A percentile compares a stretch with the other conserved stretches of the same genome.
These are phyloP conservation scores for Colletotrichum echinochloae DNA, from an alignment of 2,329 filamentous ascomycete species.

Conservation along the genomic window DNA sequence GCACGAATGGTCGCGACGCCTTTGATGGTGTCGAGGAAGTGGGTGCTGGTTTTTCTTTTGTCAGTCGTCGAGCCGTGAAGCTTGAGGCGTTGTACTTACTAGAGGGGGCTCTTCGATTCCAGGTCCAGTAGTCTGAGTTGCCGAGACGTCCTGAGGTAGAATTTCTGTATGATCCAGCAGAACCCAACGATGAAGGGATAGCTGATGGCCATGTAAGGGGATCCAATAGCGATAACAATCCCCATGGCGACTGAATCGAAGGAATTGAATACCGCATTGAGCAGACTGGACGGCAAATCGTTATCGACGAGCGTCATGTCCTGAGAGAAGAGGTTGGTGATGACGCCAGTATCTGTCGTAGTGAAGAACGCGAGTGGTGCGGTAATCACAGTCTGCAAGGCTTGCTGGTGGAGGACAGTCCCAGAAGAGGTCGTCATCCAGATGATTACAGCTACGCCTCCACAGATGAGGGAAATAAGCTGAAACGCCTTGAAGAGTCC, in stretches of 20 bases:
- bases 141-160: conserved; percentile 68
- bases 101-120: conserved; percentile 66
- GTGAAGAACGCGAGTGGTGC: conserved; percentile 54
- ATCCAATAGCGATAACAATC: conserved; percentile 55
- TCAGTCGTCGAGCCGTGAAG: neutral
- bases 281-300: conserved; percentile 48
- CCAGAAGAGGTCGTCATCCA: conserved; percentile 44
- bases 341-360: conserved; percentile 50
- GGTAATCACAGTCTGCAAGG: conserved; percentile 43
- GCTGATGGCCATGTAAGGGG: conserved; percentile 56
- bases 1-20: conserved; percentile 65
- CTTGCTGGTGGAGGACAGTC: conserved; percentile 43
- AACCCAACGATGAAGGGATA: conserved; percentile 58
- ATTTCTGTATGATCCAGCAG: conserved; percentile 62
- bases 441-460: conserved; percentile 40
- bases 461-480: conserved; percentile 40
- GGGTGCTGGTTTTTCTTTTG: conserved; percentile 44
- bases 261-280: conserved; percentile 43
- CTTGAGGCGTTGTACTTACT: conserved; percentile 50
- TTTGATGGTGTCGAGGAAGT: conserved; percentile 64
- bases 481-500: conserved; percentile 38
- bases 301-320: conserved; percentile 53
- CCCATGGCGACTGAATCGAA: conserved; percentile 52
- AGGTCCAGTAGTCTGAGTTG: conserved; percentile 68
- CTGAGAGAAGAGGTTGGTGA: conserved; percentile 55